Evolutionary conservation across 192 early-diverging fungal genomes (phyloP).

Genomic region (Geranomyces variabilis): DNA sequence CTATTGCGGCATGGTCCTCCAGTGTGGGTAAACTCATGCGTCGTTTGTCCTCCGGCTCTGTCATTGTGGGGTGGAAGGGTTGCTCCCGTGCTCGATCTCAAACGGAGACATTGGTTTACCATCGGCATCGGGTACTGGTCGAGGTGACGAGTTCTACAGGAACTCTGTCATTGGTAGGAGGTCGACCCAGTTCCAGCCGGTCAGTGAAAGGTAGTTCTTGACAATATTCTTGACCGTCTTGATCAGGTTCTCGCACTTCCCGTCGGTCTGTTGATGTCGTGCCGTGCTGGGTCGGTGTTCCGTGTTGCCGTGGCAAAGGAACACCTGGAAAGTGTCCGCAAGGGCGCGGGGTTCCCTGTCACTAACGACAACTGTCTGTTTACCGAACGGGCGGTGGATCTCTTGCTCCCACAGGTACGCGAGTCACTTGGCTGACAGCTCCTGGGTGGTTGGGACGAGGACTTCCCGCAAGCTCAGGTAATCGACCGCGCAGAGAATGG

Average conservation of each 20-base stretch:
- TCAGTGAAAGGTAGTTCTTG: conserved; percentile 3
- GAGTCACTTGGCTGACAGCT: neutral
- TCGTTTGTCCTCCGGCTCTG: neutral
- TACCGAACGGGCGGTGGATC: neutral
- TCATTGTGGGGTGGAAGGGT: neutral
- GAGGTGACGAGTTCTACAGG: neutral
- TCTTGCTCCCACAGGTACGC: neutral
- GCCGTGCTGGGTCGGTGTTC: conserved; percentile 14
- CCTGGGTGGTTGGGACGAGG: neutral
- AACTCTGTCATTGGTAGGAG: conserved; percentile 12
- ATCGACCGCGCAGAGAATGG: neutral
- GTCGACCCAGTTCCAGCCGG: conserved; percentile 20
- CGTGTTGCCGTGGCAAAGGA: neutral
- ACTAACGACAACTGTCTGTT: conserved; percentile 2
- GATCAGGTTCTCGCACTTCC: conserved; percentile 6
- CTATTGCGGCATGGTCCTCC: neutral
- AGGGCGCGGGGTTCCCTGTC: conserved; percentile 7
- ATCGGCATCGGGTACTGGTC: neutral
- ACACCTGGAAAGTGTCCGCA: conserved; percentile 6
- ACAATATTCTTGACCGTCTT: conserved; percentile 15
- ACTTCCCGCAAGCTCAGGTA: neutral
- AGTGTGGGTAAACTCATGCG: neutral
- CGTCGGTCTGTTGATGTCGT: conserved; percentile 33
- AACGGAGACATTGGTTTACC: neutral
- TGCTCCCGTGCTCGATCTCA: conserved; percentile 16